Base-by-base conservation (phyloP, 192 early-diverging fungal genomes). In the Ramicandelaber brevisporus region DNA sequence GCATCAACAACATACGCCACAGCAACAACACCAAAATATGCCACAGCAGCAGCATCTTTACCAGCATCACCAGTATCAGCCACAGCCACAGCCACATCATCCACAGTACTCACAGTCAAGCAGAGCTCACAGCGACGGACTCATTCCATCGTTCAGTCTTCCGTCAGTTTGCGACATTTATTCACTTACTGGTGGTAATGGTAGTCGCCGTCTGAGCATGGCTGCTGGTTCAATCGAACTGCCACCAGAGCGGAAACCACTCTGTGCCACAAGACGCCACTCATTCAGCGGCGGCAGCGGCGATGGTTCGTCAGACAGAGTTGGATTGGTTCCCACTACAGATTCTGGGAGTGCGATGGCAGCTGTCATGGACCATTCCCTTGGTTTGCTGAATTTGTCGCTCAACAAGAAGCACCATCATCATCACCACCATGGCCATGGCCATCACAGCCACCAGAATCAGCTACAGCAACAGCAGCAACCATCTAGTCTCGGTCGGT, bases 221-320 rank as follows among this genome's bases (percentile, higher is more conserved):
- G 54, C 54, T 9, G 49, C 54, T 0, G 54, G 54, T 13, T 51
- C 54, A 1, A 43, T 57, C 2, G 54, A 57, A n/a, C 48, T 57
- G n/a, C 54, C 54, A 10, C 41, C 41, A 41, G 44, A 12, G 15
- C 49, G 14, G 54, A 57, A 30, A 48, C 41, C 25, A 57, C 49
- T 18, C 54, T 48, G 17, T 26, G 54, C 11, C 54, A 57, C 31
- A 51, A 48, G 15, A 45, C 47, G 27, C 48, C 46, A 15, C 48
- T 48, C 14, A 51, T 57, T 18, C 41, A 51, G 24, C 44, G 44
- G 9, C 31, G 50, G 16, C 54, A 57, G 12, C 49, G 49, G 17
- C 40, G 45, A 13, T 44, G 48, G 49, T 48, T 57, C 6, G 54
- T 48, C 2, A 48, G 45, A 2, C 20, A 51, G 34, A 57, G 18